phyloP scores from a whole-genome alignment of 2,329 filamentous ascomycete genomes.

The Alternaria burnsii region DNA sequence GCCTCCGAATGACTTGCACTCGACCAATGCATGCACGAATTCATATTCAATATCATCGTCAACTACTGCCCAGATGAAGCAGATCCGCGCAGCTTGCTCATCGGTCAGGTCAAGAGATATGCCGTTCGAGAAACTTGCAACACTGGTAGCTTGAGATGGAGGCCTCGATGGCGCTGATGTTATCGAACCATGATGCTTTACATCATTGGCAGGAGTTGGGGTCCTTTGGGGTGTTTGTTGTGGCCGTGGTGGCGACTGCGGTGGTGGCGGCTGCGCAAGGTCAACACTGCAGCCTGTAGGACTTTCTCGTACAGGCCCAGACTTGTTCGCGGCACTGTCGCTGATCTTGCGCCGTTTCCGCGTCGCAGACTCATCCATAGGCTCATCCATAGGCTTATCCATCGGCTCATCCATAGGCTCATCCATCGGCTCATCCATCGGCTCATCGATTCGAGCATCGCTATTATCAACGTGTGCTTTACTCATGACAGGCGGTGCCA shows the following conservation, averaged over 20 bases:
- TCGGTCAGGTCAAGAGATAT: slow-evolving; percentile 13
- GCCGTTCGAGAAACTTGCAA: background rate
- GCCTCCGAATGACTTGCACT: slow-evolving; percentile 18
- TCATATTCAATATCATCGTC: slow-evolving; percentile 15
- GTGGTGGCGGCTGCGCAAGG: background rate
- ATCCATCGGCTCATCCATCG: no score
- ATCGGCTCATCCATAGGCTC: no score
- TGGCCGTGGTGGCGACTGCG: background rate
- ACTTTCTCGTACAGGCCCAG: background rate
- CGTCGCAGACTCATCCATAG: background rate
- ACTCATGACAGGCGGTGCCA: background rate
- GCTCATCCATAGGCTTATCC: no score
- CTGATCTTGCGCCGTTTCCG: slow-evolving; percentile 8
- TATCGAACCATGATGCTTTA: background rate
- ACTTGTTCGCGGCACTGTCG: background rate
- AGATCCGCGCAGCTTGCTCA: slow-evolving; percentile 15
- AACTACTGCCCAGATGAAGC: slow-evolving; percentile 17
- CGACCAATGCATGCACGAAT: slow-evolving; percentile 11
- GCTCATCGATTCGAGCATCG: background rate
- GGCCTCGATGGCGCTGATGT: background rate
- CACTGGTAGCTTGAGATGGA: background rate
- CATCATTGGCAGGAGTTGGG: background rate
- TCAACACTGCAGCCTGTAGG: background rate
- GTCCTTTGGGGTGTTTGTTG: background rate
- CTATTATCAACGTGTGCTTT: background rate